Conservation (phyloP, 495 filamentous ascomycete species). For the Penicillium atrosanguineum region DNA sequence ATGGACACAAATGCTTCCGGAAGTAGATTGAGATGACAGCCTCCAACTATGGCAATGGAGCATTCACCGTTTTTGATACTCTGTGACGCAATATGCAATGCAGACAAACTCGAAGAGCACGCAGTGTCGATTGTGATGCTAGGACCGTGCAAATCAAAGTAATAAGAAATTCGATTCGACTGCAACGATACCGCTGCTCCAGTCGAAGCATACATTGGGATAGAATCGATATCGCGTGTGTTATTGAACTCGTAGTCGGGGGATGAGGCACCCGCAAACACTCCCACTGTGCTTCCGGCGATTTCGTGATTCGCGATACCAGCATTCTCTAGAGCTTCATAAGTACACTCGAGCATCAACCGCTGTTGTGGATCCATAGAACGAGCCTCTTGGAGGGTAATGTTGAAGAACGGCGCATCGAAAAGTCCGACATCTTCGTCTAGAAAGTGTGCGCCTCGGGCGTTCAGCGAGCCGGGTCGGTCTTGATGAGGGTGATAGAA, state of each 20-base stretch:
- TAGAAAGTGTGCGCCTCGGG: slow-evolving; percentile 37
- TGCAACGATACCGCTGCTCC: slow-evolving; percentile 45
- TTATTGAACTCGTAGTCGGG: slow-evolving; percentile 46
- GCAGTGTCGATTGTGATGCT: slow-evolving; percentile 48
- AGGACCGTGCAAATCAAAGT: slow-evolving; percentile 41
- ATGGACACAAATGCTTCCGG: slow-evolving; percentile 30
- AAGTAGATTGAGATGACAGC: slow-evolving; percentile 38
- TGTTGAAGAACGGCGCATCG: slow-evolving; percentile 55
- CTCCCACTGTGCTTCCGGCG: slow-evolving; percentile 43
- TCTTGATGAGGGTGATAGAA: slow-evolving; percentile 40
- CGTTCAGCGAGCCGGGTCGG: slow-evolving; percentile 28
- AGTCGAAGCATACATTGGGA: slow-evolving; percentile 44
- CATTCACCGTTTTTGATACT: slow-evolving; percentile 45
- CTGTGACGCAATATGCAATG: slow-evolving; percentile 50
- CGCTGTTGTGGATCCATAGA: slow-evolving; percentile 51
- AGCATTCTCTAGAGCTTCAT: slow-evolving; percentile 47
- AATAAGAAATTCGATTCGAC: slow-evolving; percentile 46
- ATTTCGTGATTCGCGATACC: slow-evolving; percentile 43
- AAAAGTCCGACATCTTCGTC: slow-evolving; percentile 52
- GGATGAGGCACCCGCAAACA: slow-evolving; percentile 43
- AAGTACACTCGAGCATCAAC: slow-evolving; percentile 41
- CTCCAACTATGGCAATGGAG: slow-evolving; percentile 38
- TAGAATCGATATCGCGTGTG: slow-evolving; percentile 35
- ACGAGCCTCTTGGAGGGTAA: slow-evolving; percentile 41
- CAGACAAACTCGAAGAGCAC: slow-evolving; percentile 51